Percentiles rank a stretch among this genome's conserved stretches.
phyloP scores from a whole-genome alignment of 1,284 basidiomycete species.

The Athelia sp. region DNA sequence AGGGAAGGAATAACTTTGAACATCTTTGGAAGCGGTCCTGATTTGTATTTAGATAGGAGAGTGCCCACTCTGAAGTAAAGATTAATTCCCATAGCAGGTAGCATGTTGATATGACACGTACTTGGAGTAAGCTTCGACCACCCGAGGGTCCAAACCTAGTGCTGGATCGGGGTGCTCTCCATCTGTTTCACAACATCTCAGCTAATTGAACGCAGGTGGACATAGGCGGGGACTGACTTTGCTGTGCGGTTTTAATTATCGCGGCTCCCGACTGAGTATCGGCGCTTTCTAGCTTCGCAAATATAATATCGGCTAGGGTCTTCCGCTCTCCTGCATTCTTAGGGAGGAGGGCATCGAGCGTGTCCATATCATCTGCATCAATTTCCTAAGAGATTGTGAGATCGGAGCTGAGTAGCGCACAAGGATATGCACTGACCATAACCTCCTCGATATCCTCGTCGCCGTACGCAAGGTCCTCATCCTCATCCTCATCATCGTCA shows the following conservation, averaged over 20 bases:
- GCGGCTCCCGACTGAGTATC: constrained; percentile 41
- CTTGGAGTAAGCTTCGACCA: constrained; percentile 96
- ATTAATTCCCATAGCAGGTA: constrained; percentile 1
- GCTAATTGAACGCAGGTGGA: not conserved
- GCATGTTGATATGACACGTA: constrained; percentile 31
- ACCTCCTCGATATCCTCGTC: constrained; percentile 47
- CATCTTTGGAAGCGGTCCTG: constrained; percentile 92
- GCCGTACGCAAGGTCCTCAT: constrained; percentile 31
- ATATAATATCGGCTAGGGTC: constrained; percentile 94
- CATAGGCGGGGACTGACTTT: constrained; percentile 35
- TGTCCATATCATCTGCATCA: constrained; percentile 82
- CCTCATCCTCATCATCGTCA: constrained; percentile 43
- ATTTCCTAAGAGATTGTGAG: constrained; percentile 67
- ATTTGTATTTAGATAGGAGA: constrained; percentile 89
- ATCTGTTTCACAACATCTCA: constrained; percentile 32
- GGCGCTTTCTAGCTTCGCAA: constrained; percentile 79
- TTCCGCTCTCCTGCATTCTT: constrained; percentile 67
- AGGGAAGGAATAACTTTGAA: constrained; percentile 98
- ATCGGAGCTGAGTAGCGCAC: constrained; percentile 6
- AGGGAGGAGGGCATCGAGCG: constrained; percentile 78
- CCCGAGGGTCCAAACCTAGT: constrained; percentile 93
- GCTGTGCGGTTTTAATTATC: constrained; percentile 51
- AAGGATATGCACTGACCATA: constrained; percentile 41
- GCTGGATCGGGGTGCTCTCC: constrained; percentile 76
- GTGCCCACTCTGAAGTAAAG: constrained; percentile 65